Conservation (phyloP, 306 rosid species). For the Crotalaria pallida region DNA sequence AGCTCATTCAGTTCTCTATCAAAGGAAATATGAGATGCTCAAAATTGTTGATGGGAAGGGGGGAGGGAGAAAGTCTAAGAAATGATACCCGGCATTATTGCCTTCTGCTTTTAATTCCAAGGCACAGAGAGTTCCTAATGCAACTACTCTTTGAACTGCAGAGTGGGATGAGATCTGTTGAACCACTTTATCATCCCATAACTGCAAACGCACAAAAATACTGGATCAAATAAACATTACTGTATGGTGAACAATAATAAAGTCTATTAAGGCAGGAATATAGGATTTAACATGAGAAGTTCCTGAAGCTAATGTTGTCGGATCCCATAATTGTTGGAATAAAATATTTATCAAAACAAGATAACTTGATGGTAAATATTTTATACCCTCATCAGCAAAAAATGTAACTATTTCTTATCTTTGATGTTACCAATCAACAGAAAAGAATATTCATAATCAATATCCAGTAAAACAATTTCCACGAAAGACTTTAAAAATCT, state of each 20-base stretch:
- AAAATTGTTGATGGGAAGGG: not conserved
- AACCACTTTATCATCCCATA: constrained; percentile 79
- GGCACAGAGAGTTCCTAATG: constrained; percentile 82
- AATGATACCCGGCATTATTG: constrained; percentile 64
- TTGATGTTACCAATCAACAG: not conserved
- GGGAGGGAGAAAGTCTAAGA: not conserved
- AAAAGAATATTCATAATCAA: not conserved
- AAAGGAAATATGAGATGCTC: constrained; percentile 15
- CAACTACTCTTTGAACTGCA: constrained; percentile 71
- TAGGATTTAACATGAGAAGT: not conserved
- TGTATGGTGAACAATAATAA: not conserved
- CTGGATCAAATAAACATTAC: not conserved
- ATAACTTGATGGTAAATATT: not conserved
- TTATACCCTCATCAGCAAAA: not conserved
- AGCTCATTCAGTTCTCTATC: not conserved
- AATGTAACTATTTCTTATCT: not conserved
- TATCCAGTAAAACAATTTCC: not conserved
- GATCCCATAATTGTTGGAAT: not conserved
- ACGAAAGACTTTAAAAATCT: not conserved
- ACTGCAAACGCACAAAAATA: constrained; percentile 40
- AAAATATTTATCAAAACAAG: not conserved
- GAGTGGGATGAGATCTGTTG: constrained; percentile 61
- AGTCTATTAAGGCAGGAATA: not conserved
- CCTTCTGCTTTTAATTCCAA: constrained; percentile 82
- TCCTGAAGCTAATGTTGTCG: not conserved